Evolutionary conservation across 768 basidiomycete genomes (phyloP), one percentile per base, ranked within the genome.

Genomic region (Mycena maculata): DNA sequence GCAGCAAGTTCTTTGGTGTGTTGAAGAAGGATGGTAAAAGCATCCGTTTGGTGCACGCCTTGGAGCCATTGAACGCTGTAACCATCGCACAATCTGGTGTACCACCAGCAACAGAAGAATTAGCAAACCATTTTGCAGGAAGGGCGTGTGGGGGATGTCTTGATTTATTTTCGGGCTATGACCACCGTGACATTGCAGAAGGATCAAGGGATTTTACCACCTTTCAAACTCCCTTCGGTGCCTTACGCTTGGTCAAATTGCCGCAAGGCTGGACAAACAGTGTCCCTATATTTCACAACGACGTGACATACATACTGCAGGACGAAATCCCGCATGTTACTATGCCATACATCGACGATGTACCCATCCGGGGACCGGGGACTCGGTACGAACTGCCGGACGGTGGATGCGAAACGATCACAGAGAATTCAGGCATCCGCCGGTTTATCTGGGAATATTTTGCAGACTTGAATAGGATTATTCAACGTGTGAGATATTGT

Each of bases 211-310:
- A 79, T 39, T 63, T 78, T 9, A 80, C 77, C 0, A 77, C 73
- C 0, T 81, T 80, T 49, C 69, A 73, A 50, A 74, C 70, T 0
- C 76, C 74, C 0, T 57, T 73, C 15, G 73, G 76, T 0, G 58
- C 72, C 0, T 36, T 73, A 1, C 63, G 71, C 0, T 65, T 79
- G 0, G 71, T 68, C 0, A 67, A 69, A 0, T 48, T 80, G 0
- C 76, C 76, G 0, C 77, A 77, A 73, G 80, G 79, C 0, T 75
- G 74, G 63, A 77, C 79, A 0, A 79, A 81, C n/a, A 69, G 71
- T 0, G 72, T 76, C 0, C 73, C 73, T 0, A 74, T 79, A 1
- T 77, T 79, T 42, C 76, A 81, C 8, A 74, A 69, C 6, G 73
- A 79, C 44, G 72, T 78, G 11, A 61, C 60, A 0, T 72, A 74